phyloP scores from a whole-genome alignment of 139 green algal species.

The Chlorella sp. region DNA sequence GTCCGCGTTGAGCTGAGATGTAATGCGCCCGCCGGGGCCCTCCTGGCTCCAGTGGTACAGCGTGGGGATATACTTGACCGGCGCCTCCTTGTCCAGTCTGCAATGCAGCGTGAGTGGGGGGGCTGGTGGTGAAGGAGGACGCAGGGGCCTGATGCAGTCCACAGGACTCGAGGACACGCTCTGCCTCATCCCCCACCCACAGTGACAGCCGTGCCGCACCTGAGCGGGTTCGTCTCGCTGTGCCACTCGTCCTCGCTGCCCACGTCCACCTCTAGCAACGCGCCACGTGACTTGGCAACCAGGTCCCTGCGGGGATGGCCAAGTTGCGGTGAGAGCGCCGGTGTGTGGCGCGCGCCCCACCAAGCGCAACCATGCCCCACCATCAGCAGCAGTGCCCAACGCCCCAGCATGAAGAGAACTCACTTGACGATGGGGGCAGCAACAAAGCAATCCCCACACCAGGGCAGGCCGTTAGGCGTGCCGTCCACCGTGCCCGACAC shows the following conservation, averaged over 20 bases:
- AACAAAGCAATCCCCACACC: slow-evolving; percentile 14
- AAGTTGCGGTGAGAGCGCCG: neutral
- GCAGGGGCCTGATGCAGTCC: no score
- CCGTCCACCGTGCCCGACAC: neutral
- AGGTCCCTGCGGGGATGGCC: slow-evolving; percentile 13
- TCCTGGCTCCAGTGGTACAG: slow-evolving; percentile 3
- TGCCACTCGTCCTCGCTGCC: slow-evolving; percentile 7
- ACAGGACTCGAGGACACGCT: no score
- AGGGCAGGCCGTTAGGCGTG: neutral
- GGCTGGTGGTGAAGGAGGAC: no score
- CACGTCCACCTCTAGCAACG: slow-evolving; percentile 16
- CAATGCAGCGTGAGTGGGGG: no score
- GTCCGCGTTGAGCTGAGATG: slow-evolving; percentile 1
- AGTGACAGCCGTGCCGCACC: no score
- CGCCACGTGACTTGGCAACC: neutral
- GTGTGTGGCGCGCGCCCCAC: no score
- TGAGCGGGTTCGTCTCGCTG: slow-evolving; percentile 5
- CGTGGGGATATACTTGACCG: neutral
- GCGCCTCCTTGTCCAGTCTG: neutral
- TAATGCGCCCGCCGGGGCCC: neutral
- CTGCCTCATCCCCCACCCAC: no score
- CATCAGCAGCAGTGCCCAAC: no score
- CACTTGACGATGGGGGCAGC: slow-evolving; percentile 14
- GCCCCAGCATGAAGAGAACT: no score
- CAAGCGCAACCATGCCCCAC: no score